Evolutionary conservation across 352 stramenopile species (phyloP), one percentile per base, ranked within the genome.

Genomic region (Phytophthora nicotianae): DNA sequence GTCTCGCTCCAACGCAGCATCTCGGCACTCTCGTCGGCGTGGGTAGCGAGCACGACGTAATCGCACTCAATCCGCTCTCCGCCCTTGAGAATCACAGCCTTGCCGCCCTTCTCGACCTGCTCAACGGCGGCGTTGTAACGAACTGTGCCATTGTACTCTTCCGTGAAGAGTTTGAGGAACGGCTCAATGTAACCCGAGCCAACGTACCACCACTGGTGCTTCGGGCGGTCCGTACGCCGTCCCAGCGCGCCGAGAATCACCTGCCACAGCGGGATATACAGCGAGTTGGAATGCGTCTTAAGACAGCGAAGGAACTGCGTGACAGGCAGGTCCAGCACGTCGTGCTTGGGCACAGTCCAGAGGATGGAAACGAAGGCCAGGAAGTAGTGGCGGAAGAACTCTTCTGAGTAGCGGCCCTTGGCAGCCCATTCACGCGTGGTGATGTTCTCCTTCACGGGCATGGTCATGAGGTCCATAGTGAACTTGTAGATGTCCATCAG

Each of bases 371-470:
- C 86, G 64, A 95, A 95, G 41, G 86, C 83, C 23, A 93, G 67
- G 75, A 89, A 95, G 79, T 95, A 95, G 70, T 93, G 84, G 60
- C 86, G 86, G 73, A 93, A 89, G 63, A 95, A 95, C 68, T 91
- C 83, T 26, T 75, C 48, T 62, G 86, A 95, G 83, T 93, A 95
- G 47, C 73, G 75, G 55, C 79, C 63, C 63, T 77, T 72, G 41
- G 68, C 68, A 43, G 83, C 73, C 86, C 86, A 95, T 50, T 93
- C 86, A 54, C 79, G 79, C 17, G 86, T 95, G 16, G 86, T 91
- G 41, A 91, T 78, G 32, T 76, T 55, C 29, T 75, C 74, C 68
- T 91, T 92, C 21, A 92, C 80, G 2, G 85, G 84, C 84, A 93
- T 91, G 11, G 70, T 87, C 79, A 92, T 88, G 55, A 95, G 75